phyloP scores from a whole-genome alignment of 345 rosid genomes.

The Nasturtium officinale region DNA sequence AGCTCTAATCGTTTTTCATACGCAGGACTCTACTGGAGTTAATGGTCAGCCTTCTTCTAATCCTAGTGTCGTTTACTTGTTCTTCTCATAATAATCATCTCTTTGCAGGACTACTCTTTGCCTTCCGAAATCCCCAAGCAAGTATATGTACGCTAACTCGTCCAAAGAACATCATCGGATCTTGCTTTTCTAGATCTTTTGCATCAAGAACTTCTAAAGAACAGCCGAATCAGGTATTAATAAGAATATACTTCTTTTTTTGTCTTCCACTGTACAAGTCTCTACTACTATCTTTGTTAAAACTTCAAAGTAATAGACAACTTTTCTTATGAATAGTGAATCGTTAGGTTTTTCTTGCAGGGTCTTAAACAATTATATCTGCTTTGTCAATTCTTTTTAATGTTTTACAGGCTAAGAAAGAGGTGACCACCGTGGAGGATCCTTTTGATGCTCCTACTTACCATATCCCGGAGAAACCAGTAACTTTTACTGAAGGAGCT shows the following conservation, averaged over 20 bases:
- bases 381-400: conserved; percentile 13
- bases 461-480: conserved; percentile 93
- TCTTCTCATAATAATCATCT: conserved; percentile 24
- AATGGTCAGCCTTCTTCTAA: conserved; percentile 55
- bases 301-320: not conserved
- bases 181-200: conserved; percentile 58
- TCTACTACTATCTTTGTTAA: conserved; percentile 7
- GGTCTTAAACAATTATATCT: conserved; percentile 3
- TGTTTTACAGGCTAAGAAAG: conserved; percentile 66
- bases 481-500: conserved; percentile 92
- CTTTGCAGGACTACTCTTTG: conserved; percentile 53
- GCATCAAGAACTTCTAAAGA: conserved; percentile 68
- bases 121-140: conserved; percentile 28
- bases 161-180: conserved; percentile 29
- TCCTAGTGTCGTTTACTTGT: conserved; percentile 26
- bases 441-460: conserved; percentile 96
- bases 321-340: conserved; percentile 7
- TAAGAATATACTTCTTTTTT: not conserved
- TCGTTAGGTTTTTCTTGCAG: conserved; percentile 2
- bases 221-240: conserved; percentile 59
- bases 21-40: conserved; percentile 56
- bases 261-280: not conserved
- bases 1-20: conserved; percentile 28
- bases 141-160: conserved; percentile 37
- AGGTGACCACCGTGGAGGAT: conserved; percentile 86